phyloP scores from a whole-genome alignment of 139 green algal species.

The Deuterostichococcus epilithicus region DNA sequence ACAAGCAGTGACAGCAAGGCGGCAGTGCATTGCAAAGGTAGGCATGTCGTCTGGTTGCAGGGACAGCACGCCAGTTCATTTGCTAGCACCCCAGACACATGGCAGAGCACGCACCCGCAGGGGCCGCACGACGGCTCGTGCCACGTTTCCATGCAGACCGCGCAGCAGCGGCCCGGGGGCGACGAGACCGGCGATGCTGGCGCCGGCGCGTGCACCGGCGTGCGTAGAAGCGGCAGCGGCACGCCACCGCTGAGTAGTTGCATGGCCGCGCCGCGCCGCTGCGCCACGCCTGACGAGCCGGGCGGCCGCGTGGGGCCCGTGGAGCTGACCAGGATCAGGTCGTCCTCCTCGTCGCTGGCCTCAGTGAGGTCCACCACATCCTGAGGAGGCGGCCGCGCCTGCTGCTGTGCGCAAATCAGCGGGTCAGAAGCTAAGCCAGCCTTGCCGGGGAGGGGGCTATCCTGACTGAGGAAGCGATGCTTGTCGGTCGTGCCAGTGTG shows the following conservation, averaged over 20 bases:
- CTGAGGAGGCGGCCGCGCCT: too few relatives aligned
- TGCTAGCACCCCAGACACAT: background rate
- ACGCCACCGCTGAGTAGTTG: constrained; percentile 5
- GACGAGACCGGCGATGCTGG: background rate
- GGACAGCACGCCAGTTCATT: too few relatives aligned
- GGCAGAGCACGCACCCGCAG: constrained; percentile 31
- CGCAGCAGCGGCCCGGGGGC: constrained; percentile 25
- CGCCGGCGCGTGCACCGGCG: constrained; percentile 9
- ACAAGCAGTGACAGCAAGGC: constrained; percentile 3
- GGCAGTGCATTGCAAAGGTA: background rate
- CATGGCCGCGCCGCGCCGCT: background rate
- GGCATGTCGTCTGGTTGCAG: too few relatives aligned
- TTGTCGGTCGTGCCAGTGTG: too few relatives aligned
- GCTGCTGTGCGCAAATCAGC: too few relatives aligned
- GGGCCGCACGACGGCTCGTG: constrained; percentile 29
- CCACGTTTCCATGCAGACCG: constrained; percentile 51
- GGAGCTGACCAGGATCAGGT: constrained; percentile 19
- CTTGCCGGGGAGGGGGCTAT: too few relatives aligned
- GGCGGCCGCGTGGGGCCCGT: constrained; percentile 4
- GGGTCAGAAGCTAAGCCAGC: too few relatives aligned
- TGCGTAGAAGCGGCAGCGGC: background rate
- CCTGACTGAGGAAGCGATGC: too few relatives aligned
- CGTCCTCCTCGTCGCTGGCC: background rate
- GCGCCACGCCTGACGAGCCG: background rate
- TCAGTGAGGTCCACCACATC: constrained; percentile 22